phyloP scores from a whole-genome alignment of 768 basidiomycete species.

The Russula dissimulans region DNA sequence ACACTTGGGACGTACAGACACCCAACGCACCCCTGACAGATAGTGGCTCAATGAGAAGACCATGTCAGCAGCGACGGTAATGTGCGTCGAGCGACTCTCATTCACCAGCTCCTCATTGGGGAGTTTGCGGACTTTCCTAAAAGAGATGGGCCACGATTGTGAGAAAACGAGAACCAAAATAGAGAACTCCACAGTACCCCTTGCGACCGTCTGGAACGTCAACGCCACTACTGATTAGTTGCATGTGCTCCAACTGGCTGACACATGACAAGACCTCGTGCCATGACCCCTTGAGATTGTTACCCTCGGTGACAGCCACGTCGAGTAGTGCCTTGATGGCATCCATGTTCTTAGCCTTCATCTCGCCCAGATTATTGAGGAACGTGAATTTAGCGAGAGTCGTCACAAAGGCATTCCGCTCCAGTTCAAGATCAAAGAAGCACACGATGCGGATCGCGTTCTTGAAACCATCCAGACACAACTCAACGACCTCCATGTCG shows the following conservation, averaged over 20 bases:
- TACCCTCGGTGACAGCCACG: conserved; percentile 93
- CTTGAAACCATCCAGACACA: conserved; percentile 93
- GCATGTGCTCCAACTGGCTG: conserved; percentile 98
- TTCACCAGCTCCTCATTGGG: conserved; percentile 92
- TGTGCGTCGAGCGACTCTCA: conserved; percentile 94
- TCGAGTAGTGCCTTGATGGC: conserved; percentile 94
- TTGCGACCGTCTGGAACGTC: conserved; percentile 79
- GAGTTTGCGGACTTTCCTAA: conserved; percentile 43
- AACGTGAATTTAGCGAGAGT: conserved; percentile 96
- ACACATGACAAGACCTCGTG: conserved; percentile 94
- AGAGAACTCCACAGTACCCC: conserved; percentile 45
- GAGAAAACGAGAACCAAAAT: not conserved
- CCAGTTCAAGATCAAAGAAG: conserved; percentile 93
- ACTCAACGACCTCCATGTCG: conserved; percentile 82
- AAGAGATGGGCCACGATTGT: conserved; percentile 13
- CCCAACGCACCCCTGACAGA: conserved; percentile 75
- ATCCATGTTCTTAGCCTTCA: conserved; percentile 99
- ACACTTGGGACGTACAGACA: not conserved
- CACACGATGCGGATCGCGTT: conserved; percentile 95
- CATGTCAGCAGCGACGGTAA: conserved; percentile 98
- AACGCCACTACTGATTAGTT: conserved; percentile 85
- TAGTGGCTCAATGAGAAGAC: conserved; percentile 95
- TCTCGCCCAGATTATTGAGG: conserved; percentile 94
- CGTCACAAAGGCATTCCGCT: conserved; percentile 97
- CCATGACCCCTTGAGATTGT: conserved; percentile 93